Conservation (phyloP, 805 yeast genomes). For the Wilhelminamyces savonicus region DNA sequence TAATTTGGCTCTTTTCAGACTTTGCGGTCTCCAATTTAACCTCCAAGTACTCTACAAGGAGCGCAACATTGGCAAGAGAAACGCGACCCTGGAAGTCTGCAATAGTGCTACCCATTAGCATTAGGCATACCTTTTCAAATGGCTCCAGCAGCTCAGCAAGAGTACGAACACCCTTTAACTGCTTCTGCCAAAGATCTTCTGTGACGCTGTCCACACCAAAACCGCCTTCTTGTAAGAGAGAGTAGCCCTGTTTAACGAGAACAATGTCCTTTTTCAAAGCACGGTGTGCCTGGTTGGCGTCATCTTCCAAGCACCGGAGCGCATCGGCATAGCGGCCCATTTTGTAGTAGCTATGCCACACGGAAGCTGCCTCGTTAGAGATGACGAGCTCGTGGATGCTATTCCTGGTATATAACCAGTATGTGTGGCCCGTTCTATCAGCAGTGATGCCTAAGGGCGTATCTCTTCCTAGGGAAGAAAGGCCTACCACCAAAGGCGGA, state of each 20-base stretch:
- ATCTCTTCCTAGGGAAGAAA: constrained; percentile 1
- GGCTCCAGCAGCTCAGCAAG: constrained; percentile 61
- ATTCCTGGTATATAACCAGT: constrained; percentile 64
- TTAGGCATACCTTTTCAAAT: constrained; percentile 63
- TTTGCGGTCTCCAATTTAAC: constrained; percentile 19
- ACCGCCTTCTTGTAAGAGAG: constrained; percentile 19
- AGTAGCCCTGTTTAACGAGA: constrained; percentile 49
- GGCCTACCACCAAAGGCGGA: too few species aligned
- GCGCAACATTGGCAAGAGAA: too few species aligned
- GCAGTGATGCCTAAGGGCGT: constrained; percentile 27
- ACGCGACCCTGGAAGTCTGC: too few species aligned
- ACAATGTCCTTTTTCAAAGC: constrained; percentile 35
- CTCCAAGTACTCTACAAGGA: constrained; percentile 23
- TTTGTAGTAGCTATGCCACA: constrained; percentile 49
- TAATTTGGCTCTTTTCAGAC: constrained; percentile 20
- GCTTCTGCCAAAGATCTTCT: constrained; percentile 2
- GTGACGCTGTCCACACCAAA: constrained; percentile 4
- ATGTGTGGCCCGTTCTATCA: constrained; percentile 50
- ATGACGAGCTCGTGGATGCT: constrained; percentile 68
- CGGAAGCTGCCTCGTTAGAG: constrained; percentile 61
- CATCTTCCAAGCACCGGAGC: constrained; percentile 18
- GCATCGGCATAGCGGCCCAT: constrained; percentile 57
- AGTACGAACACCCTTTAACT: constrained; percentile 25
- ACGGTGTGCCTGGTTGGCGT: background rate
- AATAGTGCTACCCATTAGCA: too few species aligned